Evolutionary conservation across 1,139 yeast species (phyloP).

Genomic region (Yamadazyma blattariae): DNA sequence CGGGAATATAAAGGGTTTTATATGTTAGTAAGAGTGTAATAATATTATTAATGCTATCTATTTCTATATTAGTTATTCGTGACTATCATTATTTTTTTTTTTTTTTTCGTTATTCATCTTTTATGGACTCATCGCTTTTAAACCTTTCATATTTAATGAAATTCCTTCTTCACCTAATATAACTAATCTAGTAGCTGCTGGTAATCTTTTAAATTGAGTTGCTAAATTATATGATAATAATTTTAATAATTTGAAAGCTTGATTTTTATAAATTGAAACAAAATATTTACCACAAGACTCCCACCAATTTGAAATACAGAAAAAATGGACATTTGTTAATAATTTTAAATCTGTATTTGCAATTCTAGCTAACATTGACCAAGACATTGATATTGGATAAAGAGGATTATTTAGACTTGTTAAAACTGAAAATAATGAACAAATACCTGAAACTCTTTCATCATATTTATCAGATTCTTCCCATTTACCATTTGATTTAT

Average conservation of each 20-base stretch:
- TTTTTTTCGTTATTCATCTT: too few species aligned
- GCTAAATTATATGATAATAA: slow-evolving; percentile 26
- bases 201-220: slow-evolving; percentile 39
- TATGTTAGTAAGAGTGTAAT: too few species aligned
- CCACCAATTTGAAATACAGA: slow-evolving; percentile 86
- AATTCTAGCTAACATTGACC: slow-evolving; percentile 73
- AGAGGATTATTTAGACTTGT: slow-evolving; percentile 37
- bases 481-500: slow-evolving; percentile 57
- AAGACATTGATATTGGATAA: slow-evolving; percentile 49
- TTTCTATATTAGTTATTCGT: too few species aligned
- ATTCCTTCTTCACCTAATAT: slow-evolving; percentile 80
- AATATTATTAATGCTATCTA: too few species aligned
- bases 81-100: too few species aligned
- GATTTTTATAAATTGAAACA: slow-evolving; percentile 57
- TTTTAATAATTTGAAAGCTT: slow-evolving; percentile 61
- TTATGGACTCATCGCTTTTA: slow-evolving; percentile 44
- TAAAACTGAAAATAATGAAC: slow-evolving; percentile 76
- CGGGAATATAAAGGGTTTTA: too few species aligned
- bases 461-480: slow-evolving; percentile 74
- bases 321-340: slow-evolving; percentile 67
- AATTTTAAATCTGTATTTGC: slow-evolving; percentile 52
- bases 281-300: slow-evolving; percentile 71
- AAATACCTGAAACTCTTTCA: slow-evolving; percentile 84
- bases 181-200: slow-evolving; percentile 76
- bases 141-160: slow-evolving; percentile 41